A percentile compares a stretch with the other conserved stretches of the same genome.
phyloP scores from a whole-genome alignment of 108 stramenopile genomes.

The Aurantiochytrium sp. region DNA sequence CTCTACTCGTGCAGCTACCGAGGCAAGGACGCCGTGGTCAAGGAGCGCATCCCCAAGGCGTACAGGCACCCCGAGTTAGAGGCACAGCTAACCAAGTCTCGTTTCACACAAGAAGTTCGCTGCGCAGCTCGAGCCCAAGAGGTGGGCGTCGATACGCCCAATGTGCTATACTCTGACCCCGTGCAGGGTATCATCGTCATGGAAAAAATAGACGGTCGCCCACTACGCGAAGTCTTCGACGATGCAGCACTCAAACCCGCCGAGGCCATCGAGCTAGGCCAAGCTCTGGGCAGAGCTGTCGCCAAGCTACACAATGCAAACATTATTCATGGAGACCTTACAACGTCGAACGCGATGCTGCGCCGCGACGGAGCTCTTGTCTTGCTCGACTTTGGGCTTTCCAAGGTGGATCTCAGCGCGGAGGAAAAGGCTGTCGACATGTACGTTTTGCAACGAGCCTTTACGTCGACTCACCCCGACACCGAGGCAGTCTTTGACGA shows the following conservation, averaged over 20 bases:
- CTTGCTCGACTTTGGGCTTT: neutral
- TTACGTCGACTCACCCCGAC: slow-evolving; percentile 79
- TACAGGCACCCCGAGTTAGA: slow-evolving; percentile 88
- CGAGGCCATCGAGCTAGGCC: neutral
- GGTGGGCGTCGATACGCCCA: slow-evolving; percentile 57
- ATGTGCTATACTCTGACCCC: slow-evolving; percentile 51
- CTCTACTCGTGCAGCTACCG: neutral
- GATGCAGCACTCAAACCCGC: neutral
- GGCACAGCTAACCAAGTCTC: slow-evolving; percentile 69
- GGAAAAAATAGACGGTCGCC: slow-evolving; percentile 40
- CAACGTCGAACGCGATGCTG: slow-evolving; percentile 82
- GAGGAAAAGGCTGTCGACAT: slow-evolving; percentile 97
- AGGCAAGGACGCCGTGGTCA: slow-evolving; percentile 50
- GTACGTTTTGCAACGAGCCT: slow-evolving; percentile 87
- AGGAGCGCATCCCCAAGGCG: slow-evolving; percentile 84
- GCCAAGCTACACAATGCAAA: slow-evolving; percentile 76
- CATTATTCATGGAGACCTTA: slow-evolving; percentile 88
- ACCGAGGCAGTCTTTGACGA: slow-evolving; percentile 58
- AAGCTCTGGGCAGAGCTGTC: slow-evolving; percentile 60
- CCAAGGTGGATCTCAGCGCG: neutral
- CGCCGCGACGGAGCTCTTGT: neutral
- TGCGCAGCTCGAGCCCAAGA: slow-evolving; percentile 50
- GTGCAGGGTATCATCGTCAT: slow-evolving; percentile 43
- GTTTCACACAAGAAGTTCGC: slow-evolving; percentile 68
- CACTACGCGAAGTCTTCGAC: slow-evolving; percentile 35